Base-by-base conservation (phyloP, 345 rosid species). In the Eucalyptus pauciflora region DNA sequence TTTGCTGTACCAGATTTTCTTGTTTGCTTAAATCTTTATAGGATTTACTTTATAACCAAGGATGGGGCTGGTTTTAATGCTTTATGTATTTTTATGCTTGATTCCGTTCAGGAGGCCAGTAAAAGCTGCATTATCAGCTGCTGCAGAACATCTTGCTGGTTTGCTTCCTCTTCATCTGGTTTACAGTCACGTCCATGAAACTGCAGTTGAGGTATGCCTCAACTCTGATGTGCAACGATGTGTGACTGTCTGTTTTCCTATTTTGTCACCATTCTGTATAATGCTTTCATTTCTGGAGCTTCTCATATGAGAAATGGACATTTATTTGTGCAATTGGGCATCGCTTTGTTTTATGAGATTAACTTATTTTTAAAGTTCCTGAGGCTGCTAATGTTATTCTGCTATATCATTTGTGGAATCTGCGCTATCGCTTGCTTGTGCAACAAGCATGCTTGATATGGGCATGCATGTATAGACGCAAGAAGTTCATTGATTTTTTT, bases 81-180 rank as follows among this genome's bases (percentile, higher is more conserved):
- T 87, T 27, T 29, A 80, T 33, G n/a, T 51, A 15, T 62, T 81
- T 12, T 5, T 86, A 58, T 88, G 87, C 69, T 79, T 43, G 56
- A 58, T 87, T 48, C 69, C 25, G 18, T 88, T 49, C 92, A 98
- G 99, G 96, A 94, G 92, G 92, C 99, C 99, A 22, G 90, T 96
- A 89, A 98, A 96, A 93, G 96, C 99, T 89, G 98, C 96, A 79
- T 87, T 98, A 90, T 97, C 99, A 92, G 95, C 97, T 90, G 97
- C 96, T 90, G 94, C 99, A 81, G 99, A 96, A 92, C 99, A 97
- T 94, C 88, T 97, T 89, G 99, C 99, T 86, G 99, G 99, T 90
- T 93, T 98, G 90, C 97, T 98, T 90, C 99, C 99, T 88, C 99
- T 95, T 91, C 99, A 98, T 94, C 94, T 97, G 90, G 96, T 94